These are phyloP conservation scores for Trypanosoma lewisi DNA, from an alignment of 208 protist species.

Conservation along the genomic window DNA sequence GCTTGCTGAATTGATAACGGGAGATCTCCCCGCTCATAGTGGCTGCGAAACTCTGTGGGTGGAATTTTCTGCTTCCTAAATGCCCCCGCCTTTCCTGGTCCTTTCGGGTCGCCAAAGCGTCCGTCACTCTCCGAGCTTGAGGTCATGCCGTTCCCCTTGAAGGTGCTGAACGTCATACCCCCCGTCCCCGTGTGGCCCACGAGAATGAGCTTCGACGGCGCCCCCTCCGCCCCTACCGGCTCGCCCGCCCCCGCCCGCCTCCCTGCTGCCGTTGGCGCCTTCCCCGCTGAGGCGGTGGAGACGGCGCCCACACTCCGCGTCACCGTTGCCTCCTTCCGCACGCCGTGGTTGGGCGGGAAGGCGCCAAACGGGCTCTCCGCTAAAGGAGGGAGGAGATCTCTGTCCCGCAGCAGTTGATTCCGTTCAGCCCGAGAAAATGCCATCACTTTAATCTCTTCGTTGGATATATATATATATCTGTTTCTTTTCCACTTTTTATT, in stretches of 20 bases:
- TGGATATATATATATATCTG: neutral
- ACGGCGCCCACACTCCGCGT: conserved; percentile 19
- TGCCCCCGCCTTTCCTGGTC: conserved; percentile 70
- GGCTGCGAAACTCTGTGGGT: conserved; percentile 95
- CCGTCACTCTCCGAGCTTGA: conserved; percentile 50
- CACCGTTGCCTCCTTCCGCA: conserved; percentile 35
- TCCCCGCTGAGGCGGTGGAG: conserved; percentile 22
- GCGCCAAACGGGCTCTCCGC: conserved; percentile 85
- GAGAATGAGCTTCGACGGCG: conserved; percentile 34
- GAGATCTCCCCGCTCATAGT: conserved; percentile 98
- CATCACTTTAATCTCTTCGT: conserved; percentile 6
- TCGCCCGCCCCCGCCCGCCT: neutral
- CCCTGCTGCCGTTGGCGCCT: conserved; percentile 4
- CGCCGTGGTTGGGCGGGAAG: conserved; percentile 52
- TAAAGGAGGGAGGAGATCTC: conserved; percentile 62
- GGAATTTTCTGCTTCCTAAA: conserved; percentile 71
- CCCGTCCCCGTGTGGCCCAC: conserved; percentile 77
- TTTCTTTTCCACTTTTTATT: neutral
- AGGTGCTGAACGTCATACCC: conserved; percentile 82
- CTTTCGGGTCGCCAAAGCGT: conserved; percentile 70
- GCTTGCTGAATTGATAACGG: conserved; percentile 95
- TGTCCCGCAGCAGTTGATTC: conserved; percentile 62
- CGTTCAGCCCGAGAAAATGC: conserved; percentile 60
- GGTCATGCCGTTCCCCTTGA: conserved; percentile 48
- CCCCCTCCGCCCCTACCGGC: neutral